Conservation (phyloP, 2,329 filamentous ascomycete genomes). For the Fusarium devonianum region DNA sequence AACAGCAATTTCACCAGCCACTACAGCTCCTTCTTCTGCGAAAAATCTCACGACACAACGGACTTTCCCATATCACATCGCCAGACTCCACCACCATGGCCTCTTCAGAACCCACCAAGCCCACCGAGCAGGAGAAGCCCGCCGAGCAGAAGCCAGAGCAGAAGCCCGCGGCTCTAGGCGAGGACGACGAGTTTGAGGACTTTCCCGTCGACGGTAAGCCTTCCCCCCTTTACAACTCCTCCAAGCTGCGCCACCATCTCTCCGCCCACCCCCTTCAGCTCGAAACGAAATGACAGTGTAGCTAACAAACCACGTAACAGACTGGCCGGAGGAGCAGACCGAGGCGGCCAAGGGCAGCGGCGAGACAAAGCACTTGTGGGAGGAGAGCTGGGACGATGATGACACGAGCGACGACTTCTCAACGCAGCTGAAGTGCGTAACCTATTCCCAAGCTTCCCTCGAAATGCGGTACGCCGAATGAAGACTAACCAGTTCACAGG, state of each 20-base stretch:
- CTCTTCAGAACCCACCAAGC: conserved; percentile 40
- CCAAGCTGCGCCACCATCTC: not conserved
- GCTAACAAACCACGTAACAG: conserved; percentile 54
- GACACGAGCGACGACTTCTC: conserved; percentile 97
- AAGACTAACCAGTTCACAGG: conserved; percentile 52
- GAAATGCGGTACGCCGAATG: not conserved
- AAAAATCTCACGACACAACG: not conserved
- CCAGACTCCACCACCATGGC: conserved; percentile 22
- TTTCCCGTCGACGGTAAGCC: conserved; percentile 90
- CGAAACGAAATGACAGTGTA: not conserved
- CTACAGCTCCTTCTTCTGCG: not conserved
- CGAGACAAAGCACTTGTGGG: conserved; percentile 84
- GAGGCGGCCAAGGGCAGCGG: conserved; percentile 76
- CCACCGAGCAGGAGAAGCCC: conserved; percentile 37
- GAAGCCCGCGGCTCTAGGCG: conserved; percentile 74
- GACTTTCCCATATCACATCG: not conserved
- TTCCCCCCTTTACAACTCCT: accelerated
- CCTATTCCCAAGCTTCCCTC: not conserved
- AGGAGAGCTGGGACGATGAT: conserved; percentile 99
- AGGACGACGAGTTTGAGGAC: conserved; percentile 99
- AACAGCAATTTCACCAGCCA: not conserved
- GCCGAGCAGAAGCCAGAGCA: conserved; percentile 39
- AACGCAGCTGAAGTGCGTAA: conserved; percentile 85
- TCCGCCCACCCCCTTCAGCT: not conserved
- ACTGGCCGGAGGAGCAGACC: conserved; percentile 92